These are phyloP conservation scores for Cercospora beticola DNA, from an alignment of 2,329 filamentous ascomycete genomes.

Conservation along the genomic window DNA sequence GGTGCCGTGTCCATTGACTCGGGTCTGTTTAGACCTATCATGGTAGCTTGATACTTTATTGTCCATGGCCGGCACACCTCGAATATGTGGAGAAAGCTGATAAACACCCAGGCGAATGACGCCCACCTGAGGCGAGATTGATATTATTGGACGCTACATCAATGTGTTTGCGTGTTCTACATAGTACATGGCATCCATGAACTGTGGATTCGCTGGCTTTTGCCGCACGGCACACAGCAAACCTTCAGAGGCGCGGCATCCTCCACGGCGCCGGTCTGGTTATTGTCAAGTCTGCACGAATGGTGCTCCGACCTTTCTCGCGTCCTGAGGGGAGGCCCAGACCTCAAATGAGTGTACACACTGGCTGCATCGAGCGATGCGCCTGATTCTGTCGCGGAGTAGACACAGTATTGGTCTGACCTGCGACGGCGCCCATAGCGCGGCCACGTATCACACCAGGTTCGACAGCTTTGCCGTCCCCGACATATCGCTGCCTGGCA, in stretches of 20 bases:
- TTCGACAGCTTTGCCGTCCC: neutral
- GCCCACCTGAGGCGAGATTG: neutral
- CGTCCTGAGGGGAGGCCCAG: neutral
- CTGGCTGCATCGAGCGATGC: neutral
- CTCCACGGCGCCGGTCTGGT: neutral
- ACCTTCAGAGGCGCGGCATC: neutral
- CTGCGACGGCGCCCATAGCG: neutral
- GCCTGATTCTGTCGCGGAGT: neutral
- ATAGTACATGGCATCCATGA: neutral
- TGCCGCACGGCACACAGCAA: neutral
- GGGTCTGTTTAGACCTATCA: neutral
- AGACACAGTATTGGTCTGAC: neutral
- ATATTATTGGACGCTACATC: neutral
- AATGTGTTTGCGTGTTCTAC: neutral
- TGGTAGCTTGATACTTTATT: neutral
- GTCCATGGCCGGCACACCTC: neutral
- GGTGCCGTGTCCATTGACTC: neutral
- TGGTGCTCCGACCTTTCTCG: neutral
- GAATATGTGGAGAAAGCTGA: neutral
- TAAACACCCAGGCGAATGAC: neutral
- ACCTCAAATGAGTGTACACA: neutral
- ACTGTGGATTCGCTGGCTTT: neutral
- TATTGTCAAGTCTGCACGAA: neutral
- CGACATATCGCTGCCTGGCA: neutral
- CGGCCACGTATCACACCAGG: neutral